These are phyloP conservation scores for Boletellus deceptivus DNA, from an alignment of 1,284 basidiomycete genomes.

Conservation along the genomic window DNA sequence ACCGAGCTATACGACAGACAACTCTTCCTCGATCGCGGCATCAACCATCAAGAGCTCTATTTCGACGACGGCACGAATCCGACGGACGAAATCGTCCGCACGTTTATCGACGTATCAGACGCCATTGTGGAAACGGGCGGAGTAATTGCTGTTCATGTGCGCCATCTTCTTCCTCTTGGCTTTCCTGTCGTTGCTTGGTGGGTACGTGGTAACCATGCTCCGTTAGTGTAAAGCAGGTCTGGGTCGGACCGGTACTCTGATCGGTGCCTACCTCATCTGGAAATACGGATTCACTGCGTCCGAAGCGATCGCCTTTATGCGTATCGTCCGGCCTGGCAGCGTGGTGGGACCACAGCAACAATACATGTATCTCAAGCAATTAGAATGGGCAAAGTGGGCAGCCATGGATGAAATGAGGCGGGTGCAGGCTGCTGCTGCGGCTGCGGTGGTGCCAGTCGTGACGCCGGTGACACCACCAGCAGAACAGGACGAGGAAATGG, in stretches of 20 bases:
- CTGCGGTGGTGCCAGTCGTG: slow-evolving; percentile 47
- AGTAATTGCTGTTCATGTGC: slow-evolving; percentile 85
- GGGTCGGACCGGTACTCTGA: slow-evolving; percentile 91
- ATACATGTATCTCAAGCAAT: slow-evolving; percentile 94
- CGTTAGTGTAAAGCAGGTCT: slow-evolving; percentile 89
- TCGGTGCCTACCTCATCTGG: slow-evolving; percentile 98
- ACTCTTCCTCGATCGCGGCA: slow-evolving; percentile 83
- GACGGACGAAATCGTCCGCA: slow-evolving; percentile 88
- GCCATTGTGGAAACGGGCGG: slow-evolving; percentile 73
- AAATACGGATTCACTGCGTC: slow-evolving; percentile 99
- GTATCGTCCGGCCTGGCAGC: slow-evolving; percentile 92
- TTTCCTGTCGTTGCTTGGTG: slow-evolving; percentile 14
- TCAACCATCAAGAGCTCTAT: slow-evolving; percentile 90
- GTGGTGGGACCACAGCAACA: slow-evolving; percentile 94
- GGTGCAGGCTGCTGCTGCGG: slow-evolving; percentile 46
- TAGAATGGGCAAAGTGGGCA: slow-evolving; percentile 93
- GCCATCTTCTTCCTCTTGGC: slow-evolving; percentile 33
- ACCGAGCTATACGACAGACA: slow-evolving; percentile 90
- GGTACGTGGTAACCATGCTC: slow-evolving; percentile 20
- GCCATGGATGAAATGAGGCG: slow-evolving; percentile 71
- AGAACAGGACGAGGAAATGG: slow-evolving; percentile 60
- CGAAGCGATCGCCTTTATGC: slow-evolving; percentile 98
- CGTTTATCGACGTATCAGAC: slow-evolving; percentile 87
- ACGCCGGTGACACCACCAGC: slow-evolving; percentile 82
- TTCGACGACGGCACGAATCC: slow-evolving; percentile 99